These are phyloP conservation scores for Penicillium sp. DNA, from an alignment of 2,329 filamentous ascomycete species.

Conservation along the genomic window DNA sequence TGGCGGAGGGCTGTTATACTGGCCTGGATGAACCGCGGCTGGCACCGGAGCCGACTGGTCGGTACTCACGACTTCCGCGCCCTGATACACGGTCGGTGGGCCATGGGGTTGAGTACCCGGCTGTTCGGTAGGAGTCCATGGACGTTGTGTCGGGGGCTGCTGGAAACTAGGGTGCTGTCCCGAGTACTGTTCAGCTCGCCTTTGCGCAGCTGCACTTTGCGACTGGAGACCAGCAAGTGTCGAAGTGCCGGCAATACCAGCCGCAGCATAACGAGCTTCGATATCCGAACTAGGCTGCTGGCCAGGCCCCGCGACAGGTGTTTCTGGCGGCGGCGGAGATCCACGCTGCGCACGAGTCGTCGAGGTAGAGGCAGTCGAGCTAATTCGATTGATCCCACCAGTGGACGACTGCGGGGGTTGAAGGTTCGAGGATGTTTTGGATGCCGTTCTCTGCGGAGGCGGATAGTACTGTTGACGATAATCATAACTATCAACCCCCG, in stretches of 20 bases:
- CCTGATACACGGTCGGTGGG: slow-evolving; percentile 88
- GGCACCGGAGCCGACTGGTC: slow-evolving; percentile 38
- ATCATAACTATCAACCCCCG: slow-evolving; percentile 46
- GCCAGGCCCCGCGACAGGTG: slow-evolving; percentile 72
- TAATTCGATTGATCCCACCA: slow-evolving; percentile 55
- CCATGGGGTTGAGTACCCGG: slow-evolving; percentile 84
- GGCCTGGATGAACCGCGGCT: slow-evolving; percentile 25
- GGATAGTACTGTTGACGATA: slow-evolving; percentile 64
- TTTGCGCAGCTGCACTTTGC: slow-evolving; percentile 76
- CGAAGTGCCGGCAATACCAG: slow-evolving; percentile 81
- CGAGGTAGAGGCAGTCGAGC: slow-evolving; percentile 86
- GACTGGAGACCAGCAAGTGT: slow-evolving; percentile 72
- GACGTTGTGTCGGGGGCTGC: slow-evolving; percentile 53
- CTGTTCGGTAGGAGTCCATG: slow-evolving; percentile 93
- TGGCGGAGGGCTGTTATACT: slow-evolving; percentile 36
- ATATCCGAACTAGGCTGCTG: slow-evolving; percentile 74
- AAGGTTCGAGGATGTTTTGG: slow-evolving; percentile 34
- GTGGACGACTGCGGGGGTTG: slow-evolving; percentile 42
- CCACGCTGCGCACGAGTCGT: slow-evolving; percentile 89
- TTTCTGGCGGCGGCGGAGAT: slow-evolving; percentile 92
- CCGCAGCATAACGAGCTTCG: slow-evolving; percentile 85
- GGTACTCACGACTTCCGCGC: slow-evolving; percentile 63
- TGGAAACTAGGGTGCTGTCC: slow-evolving; percentile 43
- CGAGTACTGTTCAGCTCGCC: slow-evolving; percentile 75
- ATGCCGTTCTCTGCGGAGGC: slow-evolving; percentile 44